phyloP scores from a whole-genome alignment of 1,284 basidiomycete species.

The Limonomyces culmigenus region DNA sequence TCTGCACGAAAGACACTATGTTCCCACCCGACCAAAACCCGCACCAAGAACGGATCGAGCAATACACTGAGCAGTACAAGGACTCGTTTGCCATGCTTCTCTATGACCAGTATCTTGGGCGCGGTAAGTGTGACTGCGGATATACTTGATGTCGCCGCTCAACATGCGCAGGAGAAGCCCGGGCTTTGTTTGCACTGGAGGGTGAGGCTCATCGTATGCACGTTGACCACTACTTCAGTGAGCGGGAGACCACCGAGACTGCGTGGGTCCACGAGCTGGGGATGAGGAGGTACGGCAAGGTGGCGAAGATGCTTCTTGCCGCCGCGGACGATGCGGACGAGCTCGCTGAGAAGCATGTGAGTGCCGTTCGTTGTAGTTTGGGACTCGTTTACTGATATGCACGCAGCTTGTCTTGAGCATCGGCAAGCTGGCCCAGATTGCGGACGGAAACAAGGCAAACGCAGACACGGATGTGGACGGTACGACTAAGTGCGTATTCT shows the following conservation, averaged over 20 bases:
- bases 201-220: slow-evolving; percentile 36
- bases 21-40: slow-evolving; percentile 51
- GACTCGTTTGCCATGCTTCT: slow-evolving; percentile 79
- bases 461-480: too few relatives aligned
- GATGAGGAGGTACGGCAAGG: slow-evolving; percentile 46
- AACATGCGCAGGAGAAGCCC: slow-evolving; percentile 38
- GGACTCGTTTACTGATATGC: too few relatives aligned
- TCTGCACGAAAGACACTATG: slow-evolving; percentile 56
- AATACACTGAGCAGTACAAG: slow-evolving; percentile 69
- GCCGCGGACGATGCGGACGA: slow-evolving; percentile 42
- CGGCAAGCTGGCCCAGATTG: slow-evolving; percentile 75
- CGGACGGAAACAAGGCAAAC: too few relatives aligned
- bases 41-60: slow-evolving; percentile 37
- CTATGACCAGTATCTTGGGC: slow-evolving; percentile 76
- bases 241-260: slow-evolving; percentile 44
- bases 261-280: slow-evolving; percentile 88
- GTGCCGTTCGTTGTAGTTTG: too few relatives aligned
- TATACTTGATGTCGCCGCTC: slow-evolving; percentile 1
- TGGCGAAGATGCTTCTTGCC: slow-evolving; percentile 44
- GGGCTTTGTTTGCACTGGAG: slow-evolving; percentile 63
- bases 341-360: slow-evolving; percentile 60
- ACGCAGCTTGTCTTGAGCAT: slow-evolving; percentile 77
- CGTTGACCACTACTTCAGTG: slow-evolving; percentile 62
- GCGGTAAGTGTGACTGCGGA: slow-evolving; percentile 27
- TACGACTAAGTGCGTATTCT: slow-evolving; percentile 13